Percentiles rank a stretch among this genome's conserved stretches.
phyloP scores from a whole-genome alignment of 345 rosid species.

The Ailanthus altissimus region DNA sequence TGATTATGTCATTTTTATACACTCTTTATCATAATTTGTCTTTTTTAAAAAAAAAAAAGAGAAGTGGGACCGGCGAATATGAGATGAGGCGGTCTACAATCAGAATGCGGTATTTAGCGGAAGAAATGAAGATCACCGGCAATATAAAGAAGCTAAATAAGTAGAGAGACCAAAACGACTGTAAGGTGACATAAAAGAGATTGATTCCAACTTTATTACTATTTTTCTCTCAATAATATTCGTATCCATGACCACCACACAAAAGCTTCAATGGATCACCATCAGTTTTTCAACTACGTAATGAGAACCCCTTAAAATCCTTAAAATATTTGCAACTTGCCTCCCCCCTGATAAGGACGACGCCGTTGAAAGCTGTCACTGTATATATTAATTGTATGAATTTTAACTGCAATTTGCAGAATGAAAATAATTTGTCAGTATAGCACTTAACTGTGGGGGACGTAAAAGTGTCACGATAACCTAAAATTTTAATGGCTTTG shows the following conservation, averaged over 20 bases:
- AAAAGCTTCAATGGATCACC: background rate
- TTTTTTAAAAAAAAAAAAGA: background rate
- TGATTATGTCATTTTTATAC: too few relatives aligned
- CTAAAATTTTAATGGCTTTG: too few relatives aligned
- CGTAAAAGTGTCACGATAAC: background rate
- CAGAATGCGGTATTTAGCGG: background rate
- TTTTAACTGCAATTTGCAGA: too few relatives aligned
- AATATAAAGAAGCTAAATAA: background rate
- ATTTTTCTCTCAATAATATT: background rate
- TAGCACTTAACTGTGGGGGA: too few relatives aligned
- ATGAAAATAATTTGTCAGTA: too few relatives aligned
- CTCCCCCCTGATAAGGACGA: background rate
- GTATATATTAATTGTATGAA: too few relatives aligned
- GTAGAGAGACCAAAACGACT: constrained; percentile 10
- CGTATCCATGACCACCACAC: background rate
- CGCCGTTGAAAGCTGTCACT: background rate
- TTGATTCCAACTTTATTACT: constrained; percentile 1
- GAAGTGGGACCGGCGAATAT: background rate
- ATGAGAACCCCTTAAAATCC: background rate
- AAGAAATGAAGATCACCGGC: background rate
- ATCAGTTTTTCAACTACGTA: background rate
- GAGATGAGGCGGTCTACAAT: background rate
- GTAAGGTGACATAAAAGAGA: constrained; percentile 18
- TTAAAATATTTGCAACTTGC: background rate
- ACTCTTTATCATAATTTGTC: too few relatives aligned